Evolutionary conservation across 208 protist genomes (phyloP).

Genomic region (Leishmania turanica): DNA sequence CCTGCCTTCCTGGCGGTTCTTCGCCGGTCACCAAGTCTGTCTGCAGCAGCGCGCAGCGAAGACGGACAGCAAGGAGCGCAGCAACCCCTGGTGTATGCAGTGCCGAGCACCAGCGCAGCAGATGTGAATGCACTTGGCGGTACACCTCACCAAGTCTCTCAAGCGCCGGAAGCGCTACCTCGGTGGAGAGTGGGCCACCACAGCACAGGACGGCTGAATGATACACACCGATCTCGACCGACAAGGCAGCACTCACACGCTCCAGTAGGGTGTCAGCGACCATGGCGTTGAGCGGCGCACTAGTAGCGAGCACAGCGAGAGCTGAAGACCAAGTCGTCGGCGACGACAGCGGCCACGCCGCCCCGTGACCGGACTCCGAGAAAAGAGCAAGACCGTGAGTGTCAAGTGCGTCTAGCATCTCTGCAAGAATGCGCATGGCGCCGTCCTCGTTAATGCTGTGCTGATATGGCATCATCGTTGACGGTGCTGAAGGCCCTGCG

Average conservation of each 20-base stretch:
- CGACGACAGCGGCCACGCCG: not conserved
- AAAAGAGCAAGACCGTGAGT: constrained; percentile 2
- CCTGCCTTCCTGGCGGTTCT: constrained; percentile 43
- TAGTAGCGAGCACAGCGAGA: constrained; percentile 10
- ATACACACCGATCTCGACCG: constrained; percentile 20
- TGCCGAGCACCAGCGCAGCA: constrained; percentile 59
- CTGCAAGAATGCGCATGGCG: constrained; percentile 19
- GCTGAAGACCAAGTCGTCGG: constrained; percentile 2
- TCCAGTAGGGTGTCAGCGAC: constrained; percentile 26
- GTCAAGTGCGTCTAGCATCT: constrained; percentile 25
- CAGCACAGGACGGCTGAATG: constrained; percentile 12
- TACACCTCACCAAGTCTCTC: constrained; percentile 41
- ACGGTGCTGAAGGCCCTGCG: not conserved
- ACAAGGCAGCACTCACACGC: constrained; percentile 15
- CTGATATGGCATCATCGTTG: not conserved
- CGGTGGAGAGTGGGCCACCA: not conserved
- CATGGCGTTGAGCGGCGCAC: constrained; percentile 22
- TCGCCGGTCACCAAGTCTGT: constrained; percentile 66
- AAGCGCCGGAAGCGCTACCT: constrained; percentile 38
- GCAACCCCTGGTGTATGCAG: constrained; percentile 37
- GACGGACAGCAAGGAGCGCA: constrained; percentile 39
- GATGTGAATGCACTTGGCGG: constrained; percentile 22
- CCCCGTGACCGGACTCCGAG: not conserved
- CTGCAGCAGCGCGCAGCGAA: constrained; percentile 70
- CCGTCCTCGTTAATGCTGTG: constrained; percentile 10